Conservation (phyloP, 1,284 basidiomycete genomes). For the Rhodotorula sp. region DNA sequence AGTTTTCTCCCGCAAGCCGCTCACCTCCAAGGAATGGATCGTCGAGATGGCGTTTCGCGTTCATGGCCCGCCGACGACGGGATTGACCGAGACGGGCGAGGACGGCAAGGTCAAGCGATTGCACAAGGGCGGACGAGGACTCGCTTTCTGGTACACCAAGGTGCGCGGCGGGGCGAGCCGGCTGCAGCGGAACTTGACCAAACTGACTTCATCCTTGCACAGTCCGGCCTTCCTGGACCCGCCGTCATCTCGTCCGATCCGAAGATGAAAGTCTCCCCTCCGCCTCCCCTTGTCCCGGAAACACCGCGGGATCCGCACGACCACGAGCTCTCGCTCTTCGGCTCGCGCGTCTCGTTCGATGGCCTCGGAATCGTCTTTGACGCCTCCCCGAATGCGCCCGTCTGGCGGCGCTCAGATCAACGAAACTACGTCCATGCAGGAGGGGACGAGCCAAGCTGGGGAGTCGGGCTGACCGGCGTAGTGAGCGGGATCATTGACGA, state of each 20-base stretch:
- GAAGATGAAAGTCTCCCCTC: conserved; percentile 10
- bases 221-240: conserved; percentile 33
- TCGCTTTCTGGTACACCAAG: conserved; percentile 47
- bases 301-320: conserved; percentile 38
- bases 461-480: conserved; percentile 40
- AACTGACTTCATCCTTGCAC: neutral
- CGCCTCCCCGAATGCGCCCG: conserved; percentile 41
- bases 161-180: conserved; percentile 5
- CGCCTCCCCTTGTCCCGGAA: conserved; percentile 29
- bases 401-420: conserved; percentile 41
- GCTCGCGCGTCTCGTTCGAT: conserved; percentile 43
- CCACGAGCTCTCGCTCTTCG: conserved; percentile 45
- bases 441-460: conserved; percentile 6
- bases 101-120: conserved; percentile 23
- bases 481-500: conserved; percentile 46
- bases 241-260: conserved; percentile 32
- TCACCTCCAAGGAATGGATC: conserved; percentile 45
- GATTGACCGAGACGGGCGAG: conserved; percentile 16
- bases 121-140: conserved; percentile 44
- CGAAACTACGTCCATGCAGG: conserved; percentile 27
- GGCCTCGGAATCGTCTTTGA: conserved; percentile 47
- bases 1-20: conserved; percentile 40
- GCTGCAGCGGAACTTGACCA: neutral
- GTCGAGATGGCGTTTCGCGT: conserved; percentile 46
- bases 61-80: conserved; percentile 39